These are phyloP conservation scores for Cubamyces lactineus DNA, from an alignment of 768 basidiomycete genomes.

Conservation along the genomic window DNA sequence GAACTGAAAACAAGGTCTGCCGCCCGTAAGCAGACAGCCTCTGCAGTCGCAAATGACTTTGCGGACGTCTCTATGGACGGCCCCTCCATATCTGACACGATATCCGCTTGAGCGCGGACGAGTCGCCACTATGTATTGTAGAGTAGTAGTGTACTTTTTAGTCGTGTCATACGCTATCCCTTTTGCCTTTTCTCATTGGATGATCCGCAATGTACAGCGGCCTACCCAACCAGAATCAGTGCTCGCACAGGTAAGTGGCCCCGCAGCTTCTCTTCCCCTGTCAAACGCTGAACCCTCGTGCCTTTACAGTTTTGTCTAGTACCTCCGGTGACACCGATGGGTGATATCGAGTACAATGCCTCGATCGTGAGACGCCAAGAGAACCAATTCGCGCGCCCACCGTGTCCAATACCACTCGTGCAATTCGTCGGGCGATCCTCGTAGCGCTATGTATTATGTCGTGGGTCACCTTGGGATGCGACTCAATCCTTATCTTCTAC, in stretches of 20 bases:
- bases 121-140: constrained; percentile 15
- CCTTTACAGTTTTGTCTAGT: neutral
- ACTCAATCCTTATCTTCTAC: constrained; percentile 10
- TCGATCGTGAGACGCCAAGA: neutral
- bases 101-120: neutral
- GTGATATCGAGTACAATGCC: neutral
- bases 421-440: constrained; percentile 18
- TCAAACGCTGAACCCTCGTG: neutral
- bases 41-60: constrained; percentile 4
- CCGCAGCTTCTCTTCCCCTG: neutral
- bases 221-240: neutral
- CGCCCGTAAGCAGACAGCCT: constrained; percentile 42
- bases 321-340: constrained; percentile 7
- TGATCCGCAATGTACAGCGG: neutral
- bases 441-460: constrained; percentile 2
- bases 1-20: constrained; percentile 53
- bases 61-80: constrained; percentile 27
- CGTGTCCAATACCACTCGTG: neutral
- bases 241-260: neutral
- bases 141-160: neutral
- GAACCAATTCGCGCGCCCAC: neutral
- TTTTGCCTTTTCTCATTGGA: neutral
- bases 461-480: constrained; percentile 4
- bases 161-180: no score
- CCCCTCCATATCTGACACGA: constrained; percentile 7